Conservation (phyloP, 2,329 filamentous ascomycete genomes). For the Aspergillus texensis region DNA sequence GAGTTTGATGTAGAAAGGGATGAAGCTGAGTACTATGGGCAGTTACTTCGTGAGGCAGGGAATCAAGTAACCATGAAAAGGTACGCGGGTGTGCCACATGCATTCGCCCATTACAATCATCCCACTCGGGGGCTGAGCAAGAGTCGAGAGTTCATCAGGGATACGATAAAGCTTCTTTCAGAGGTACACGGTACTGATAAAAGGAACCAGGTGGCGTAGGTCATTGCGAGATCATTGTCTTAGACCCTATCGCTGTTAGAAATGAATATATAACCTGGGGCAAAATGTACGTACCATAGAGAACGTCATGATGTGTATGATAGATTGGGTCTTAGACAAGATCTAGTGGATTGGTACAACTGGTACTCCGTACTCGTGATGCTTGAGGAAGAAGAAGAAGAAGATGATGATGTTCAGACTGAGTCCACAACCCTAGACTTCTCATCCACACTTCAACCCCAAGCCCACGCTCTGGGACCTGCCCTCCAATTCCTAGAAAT, state of each 20-base stretch:
- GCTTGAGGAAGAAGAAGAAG: not conserved
- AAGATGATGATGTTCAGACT: not conserved
- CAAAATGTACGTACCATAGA: not conserved
- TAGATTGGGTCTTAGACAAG: not conserved
- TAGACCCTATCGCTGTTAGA: not conserved
- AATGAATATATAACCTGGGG: not conserved
- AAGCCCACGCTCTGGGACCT: too few species aligned
- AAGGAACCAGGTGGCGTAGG: not conserved
- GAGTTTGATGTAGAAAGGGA: conserved; percentile 42
- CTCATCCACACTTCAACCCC: too few species aligned
- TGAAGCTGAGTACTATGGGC: conserved; percentile 34
- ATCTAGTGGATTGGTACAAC: not conserved
- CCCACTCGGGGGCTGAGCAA: not conserved
- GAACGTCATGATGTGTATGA: not conserved
- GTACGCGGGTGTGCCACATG: conserved; percentile 33
- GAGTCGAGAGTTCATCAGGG: conserved; percentile 3
- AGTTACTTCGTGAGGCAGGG: conserved; percentile 24
- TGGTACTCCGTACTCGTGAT: not conserved
- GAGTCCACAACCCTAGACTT: not conserved
- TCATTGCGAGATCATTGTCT: too few species aligned
- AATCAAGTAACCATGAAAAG: conserved; percentile 30
- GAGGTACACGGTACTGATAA: not conserved
- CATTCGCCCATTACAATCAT: conserved; percentile 21
- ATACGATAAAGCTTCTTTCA: not conserved
- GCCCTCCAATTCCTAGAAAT: too few species aligned